phyloP scores from a whole-genome alignment of 805 yeast genomes.

The Wickerhamiella occidentalis region DNA sequence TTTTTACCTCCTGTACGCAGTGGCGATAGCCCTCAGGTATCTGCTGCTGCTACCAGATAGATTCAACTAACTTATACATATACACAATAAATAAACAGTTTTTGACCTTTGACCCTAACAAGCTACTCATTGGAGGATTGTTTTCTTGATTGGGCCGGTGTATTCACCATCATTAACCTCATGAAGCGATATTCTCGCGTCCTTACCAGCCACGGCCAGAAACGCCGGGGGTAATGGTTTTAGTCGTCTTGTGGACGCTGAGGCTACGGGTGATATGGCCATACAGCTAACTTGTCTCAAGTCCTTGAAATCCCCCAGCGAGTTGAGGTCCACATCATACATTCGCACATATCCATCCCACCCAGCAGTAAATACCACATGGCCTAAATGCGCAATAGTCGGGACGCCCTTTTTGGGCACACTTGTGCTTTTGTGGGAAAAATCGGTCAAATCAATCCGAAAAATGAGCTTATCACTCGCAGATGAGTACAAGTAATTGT shows the following conservation, averaged over 20 bases:
- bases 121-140: neutral
- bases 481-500: slow-evolving; percentile 5
- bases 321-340: slow-evolving; percentile 9
- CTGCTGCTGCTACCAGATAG: too few relatives aligned
- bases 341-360: slow-evolving; percentile 32
- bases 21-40: neutral
- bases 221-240: slow-evolving; percentile 19
- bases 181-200: slow-evolving; percentile 40
- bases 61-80: too few relatives aligned
- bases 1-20: neutral
- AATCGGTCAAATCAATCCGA: neutral
- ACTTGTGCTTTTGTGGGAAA: neutral
- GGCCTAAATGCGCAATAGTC: slow-evolving; percentile 14
- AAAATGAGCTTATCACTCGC: slow-evolving; percentile 5
- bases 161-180: neutral
- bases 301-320: neutral
- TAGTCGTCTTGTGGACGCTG: slow-evolving; percentile 12
- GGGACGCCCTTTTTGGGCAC: slow-evolving; percentile 8
- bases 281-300: slow-evolving; percentile 16
- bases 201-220: slow-evolving; percentile 42
- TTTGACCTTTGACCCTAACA: too few relatives aligned
- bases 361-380: slow-evolving; percentile 24
- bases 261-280: neutral
- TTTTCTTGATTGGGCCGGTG: neutral
- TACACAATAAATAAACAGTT: too few relatives aligned